Base-by-base conservation (phyloP, 495 filamentous ascomycete species). In the Aspergillus steynii region DNA sequence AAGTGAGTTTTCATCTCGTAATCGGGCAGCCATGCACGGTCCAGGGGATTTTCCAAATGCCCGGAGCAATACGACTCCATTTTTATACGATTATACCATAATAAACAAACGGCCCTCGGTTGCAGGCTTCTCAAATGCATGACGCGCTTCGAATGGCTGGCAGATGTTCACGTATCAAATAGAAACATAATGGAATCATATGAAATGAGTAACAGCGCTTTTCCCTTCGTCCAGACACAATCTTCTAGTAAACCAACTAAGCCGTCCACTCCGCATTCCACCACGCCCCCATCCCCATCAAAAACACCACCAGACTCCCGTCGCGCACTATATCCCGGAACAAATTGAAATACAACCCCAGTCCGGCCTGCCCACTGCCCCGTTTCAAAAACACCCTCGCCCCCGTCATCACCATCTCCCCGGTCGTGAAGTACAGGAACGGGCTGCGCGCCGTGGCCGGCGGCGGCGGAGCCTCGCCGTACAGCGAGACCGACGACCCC, bases 341-440 rank as follows among this genome's bases (percentile, higher is more conserved):
- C 61, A 79, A 75, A 55, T 85, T 77, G 60, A 89, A 81, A 50
- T 85, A 86, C 71, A 89, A 63, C 60, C 87, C 78, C 12, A 87
- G 81, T 14, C 74, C 76, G 8, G 60, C 59, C 59, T 55, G 70
- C 56, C 69, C 75, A 62, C 72, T 77, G 62, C 65, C 75, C 65
- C 55, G 77, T 56, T 80, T 82, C 55, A 88, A 45, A 64, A 92
- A 82, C 58, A 86, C 87, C 61, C 90, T 77, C 27, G 83, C 83
- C 7, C 83, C 83, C 62, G 90, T 83, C 64, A 96, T 70, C 32
- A 93, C 62, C 57, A 93, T 71, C 78, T 97, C 91, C 10, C 85
- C 90, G 2, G 91, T 92, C 26, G 89, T 86, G 68, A 97, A 97
- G 56, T 89, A 83, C 65, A 88, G 85, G 74, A 95, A 97, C 27